Evolutionary conservation across 164 flowering plant species (phyloP).

Genomic region (Magnolia officinalis): DNA sequence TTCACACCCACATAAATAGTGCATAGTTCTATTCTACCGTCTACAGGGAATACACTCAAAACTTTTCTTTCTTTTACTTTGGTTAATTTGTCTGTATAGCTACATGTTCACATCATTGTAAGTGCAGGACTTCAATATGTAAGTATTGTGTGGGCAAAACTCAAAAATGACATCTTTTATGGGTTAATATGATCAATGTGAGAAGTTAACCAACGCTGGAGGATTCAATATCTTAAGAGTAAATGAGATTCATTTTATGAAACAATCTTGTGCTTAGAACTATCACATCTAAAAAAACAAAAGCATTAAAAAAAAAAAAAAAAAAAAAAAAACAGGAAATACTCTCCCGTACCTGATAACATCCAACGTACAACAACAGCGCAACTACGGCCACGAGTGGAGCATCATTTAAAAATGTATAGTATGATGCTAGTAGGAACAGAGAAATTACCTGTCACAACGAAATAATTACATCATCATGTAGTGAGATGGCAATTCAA

Average conservation of each 20-base stretch:
- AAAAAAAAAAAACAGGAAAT: not conserved
- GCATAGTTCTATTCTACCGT: too few species aligned
- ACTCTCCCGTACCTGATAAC: constrained; percentile 71
- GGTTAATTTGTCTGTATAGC: not conserved
- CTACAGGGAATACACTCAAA: too few species aligned
- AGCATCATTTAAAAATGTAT: constrained; percentile 54
- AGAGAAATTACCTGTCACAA: constrained; percentile 63
- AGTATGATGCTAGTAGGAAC: constrained; percentile 85
- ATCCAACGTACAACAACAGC: constrained; percentile 79
- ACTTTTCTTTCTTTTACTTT: not conserved
- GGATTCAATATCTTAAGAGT: not conserved
- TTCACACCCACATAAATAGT: not conserved
- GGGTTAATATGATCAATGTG: too few species aligned
- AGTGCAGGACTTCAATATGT: too few species aligned
- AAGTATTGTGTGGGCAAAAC: too few species aligned
- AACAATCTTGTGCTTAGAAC: not conserved
- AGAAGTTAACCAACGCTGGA: not conserved
- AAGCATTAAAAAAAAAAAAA: not conserved
- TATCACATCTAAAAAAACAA: not conserved
- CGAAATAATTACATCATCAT: not conserved
- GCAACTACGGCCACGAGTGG: constrained; percentile 80
- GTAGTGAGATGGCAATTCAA: constrained; percentile 6
- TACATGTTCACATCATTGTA: not conserved
- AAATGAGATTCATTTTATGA: not conserved
- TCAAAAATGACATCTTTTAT: too few species aligned